Conservation (phyloP, 208 protist genomes). For the Vickermania ingenoplastis region DNA sequence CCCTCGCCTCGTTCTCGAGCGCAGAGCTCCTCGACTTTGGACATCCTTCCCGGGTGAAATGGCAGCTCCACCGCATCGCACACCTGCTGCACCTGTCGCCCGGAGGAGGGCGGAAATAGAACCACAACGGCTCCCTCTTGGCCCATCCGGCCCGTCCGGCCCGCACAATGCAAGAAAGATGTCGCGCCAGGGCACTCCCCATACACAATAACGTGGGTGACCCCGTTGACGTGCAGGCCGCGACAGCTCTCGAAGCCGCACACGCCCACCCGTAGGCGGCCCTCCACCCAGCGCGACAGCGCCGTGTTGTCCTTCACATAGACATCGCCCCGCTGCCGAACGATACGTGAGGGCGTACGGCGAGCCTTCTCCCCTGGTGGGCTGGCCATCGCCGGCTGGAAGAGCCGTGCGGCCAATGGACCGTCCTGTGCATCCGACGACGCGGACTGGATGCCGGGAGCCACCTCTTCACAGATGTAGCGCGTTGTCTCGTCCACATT, state of each 20-base stretch:
- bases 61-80: constrained; percentile 64
- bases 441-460: neutral
- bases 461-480: neutral
- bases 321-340: constrained; percentile 31
- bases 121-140: constrained; percentile 68
- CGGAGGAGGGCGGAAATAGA: constrained; percentile 61
- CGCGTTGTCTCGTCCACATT: constrained; percentile 13
- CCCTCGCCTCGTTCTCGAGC: too few species aligned
- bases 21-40: constrained; percentile 45
- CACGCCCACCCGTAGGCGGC: constrained; percentile 56
- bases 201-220: constrained; percentile 83
- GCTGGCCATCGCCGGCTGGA: neutral
- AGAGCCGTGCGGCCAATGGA: neutral
- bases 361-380: neutral
- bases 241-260: constrained; percentile 50
- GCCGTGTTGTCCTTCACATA: constrained; percentile 72
- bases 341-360: constrained; percentile 8
- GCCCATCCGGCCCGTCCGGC: constrained; percentile 80
- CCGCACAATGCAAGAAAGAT: constrained; percentile 80
- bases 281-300: constrained; percentile 49
- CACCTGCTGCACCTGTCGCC: constrained; percentile 61
- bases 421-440: too few species aligned
- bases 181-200: constrained; percentile 43
- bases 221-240: constrained; percentile 68
- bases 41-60: constrained; percentile 47